Base-by-base conservation (phyloP, 2,329 filamentous ascomycete species). In the Ophiobolus disseminans region DNA sequence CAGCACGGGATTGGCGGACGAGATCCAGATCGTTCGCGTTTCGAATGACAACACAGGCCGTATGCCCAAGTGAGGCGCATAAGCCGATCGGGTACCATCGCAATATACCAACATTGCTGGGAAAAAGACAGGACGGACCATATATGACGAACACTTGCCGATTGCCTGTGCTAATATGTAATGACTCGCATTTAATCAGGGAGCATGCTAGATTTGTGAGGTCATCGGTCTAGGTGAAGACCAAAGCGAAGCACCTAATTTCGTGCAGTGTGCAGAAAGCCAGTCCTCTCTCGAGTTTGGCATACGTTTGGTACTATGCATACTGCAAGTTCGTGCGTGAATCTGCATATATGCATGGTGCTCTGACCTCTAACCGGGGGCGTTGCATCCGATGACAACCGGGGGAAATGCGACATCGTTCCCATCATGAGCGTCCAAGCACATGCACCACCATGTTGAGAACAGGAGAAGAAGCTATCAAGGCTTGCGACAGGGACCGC, bases 81-180 rank as follows among this genome's bases (percentile, higher is more conserved):
- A 20, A 26, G 36, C 34, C 17, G 44, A 38, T 26, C 31, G 36
- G 26, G 28, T n/a, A 40, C 16, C 19, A 40, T 37, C 26, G 39
- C 41, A 40, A 45, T 40, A 39, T 34, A 40, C 23, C 25, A 44
- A 56, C 47, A 58, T 58, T 46, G 40, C 38, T 28, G 39, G 40
- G 41, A 22, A 30, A 26, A 48, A 10, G 17, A 34, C 19, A 31
- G 30, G 41, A 16, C 41, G 36, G 55, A 49, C 41, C 40, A 39
- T 44, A 48, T 40, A 39, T 43, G 38, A 46, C 11, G 23, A 43
- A 57, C 44, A 46, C 28, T 11, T 58, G 50, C 56, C 56, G 56
- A 37, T 34, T 14, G 35, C 44, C 42, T 39, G 21, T 11, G 34
- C 20, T 22, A 34, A 40, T 47, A 13, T 41, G 40, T 34, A 17